Evolutionary conservation across 1,284 basidiomycete species (phyloP).

Genomic region (Amylostereum chailletii): DNA sequence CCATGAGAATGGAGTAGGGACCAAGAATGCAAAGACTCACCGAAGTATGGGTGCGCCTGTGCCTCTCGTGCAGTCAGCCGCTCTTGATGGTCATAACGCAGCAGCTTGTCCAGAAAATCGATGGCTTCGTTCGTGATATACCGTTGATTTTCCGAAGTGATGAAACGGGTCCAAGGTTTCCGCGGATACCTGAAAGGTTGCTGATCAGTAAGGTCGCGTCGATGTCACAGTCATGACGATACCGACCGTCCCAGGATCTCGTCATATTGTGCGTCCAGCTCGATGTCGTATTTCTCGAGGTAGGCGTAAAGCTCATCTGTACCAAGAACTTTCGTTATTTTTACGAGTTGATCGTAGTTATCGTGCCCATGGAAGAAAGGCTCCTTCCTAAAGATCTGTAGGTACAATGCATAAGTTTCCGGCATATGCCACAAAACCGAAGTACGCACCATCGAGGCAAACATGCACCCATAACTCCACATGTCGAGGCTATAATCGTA

Average conservation of each 20-base stretch:
- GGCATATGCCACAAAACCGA: neutral
- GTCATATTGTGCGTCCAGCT: slow-evolving; percentile 85
- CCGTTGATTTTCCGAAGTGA: slow-evolving; percentile 92
- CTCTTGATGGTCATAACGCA: slow-evolving; percentile 96
- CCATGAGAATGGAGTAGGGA: neutral
- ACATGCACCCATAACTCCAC: slow-evolving; percentile 99
- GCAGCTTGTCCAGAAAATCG: slow-evolving; percentile 92
- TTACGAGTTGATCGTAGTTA: slow-evolving; percentile 98
- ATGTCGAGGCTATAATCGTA: slow-evolving; percentile 96
- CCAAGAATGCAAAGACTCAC: slow-evolving; percentile 30
- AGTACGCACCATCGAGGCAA: slow-evolving; percentile 84
- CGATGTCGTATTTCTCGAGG: slow-evolving; percentile 91
- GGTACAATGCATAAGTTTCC: slow-evolving; percentile 1
- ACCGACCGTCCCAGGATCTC: slow-evolving; percentile 75
- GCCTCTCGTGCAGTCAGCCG: slow-evolving; percentile 90
- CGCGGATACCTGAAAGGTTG: slow-evolving; percentile 63
- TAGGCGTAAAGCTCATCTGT: slow-evolving; percentile 92
- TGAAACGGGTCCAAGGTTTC: slow-evolving; percentile 91
- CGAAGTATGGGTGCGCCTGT: slow-evolving; percentile 85
- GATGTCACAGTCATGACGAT: neutral
- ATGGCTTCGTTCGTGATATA: slow-evolving; percentile 98
- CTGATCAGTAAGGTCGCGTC: slow-evolving; percentile 6
- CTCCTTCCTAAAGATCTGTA: slow-evolving; percentile 96
- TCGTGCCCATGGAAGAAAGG: slow-evolving; percentile 99
- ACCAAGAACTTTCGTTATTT: slow-evolving; percentile 95